Percentiles rank a stretch among this genome's conserved stretches.
These are phyloP conservation scores for Epichloe gansuensis DNA, from an alignment of 2,329 filamentous ascomycete genomes.

Conservation along the genomic window DNA sequence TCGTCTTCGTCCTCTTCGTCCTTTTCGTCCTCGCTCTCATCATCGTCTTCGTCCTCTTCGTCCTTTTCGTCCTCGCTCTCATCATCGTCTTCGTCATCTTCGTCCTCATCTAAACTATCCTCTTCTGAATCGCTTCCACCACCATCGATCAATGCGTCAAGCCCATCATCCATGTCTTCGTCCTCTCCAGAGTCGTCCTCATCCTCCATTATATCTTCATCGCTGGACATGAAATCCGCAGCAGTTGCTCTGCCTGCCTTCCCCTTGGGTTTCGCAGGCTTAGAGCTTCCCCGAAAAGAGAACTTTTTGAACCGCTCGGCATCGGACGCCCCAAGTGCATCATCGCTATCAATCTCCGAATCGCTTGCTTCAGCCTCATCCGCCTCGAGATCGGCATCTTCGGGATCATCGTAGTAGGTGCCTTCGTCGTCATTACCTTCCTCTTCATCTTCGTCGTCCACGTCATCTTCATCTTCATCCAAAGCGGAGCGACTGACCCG, in stretches of 20 bases:
- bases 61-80: conserved; percentile 25
- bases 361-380: conserved; percentile 37
- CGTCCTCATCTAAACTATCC: conserved; percentile 20
- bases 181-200: conserved; percentile 23
- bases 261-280: conserved; percentile 26
- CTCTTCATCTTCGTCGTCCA: conserved; percentile 22
- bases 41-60: conserved; percentile 23
- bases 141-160: conserved; percentile 21
- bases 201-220: conserved; percentile 26
- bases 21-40: conserved; percentile 24
- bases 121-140: conserved; percentile 21
- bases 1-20: conserved; percentile 23
- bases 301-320: conserved; percentile 71
- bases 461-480: conserved; percentile 38
- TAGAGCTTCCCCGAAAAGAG: conserved; percentile 46
- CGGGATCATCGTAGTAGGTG: conserved; percentile 44
- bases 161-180: conserved; percentile 25
- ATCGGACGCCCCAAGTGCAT: conserved; percentile 73
- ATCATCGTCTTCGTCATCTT: conserved; percentile 23
- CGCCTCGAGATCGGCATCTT: conserved; percentile 38
- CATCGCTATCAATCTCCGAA: conserved; percentile 51
- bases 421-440: conserved; percentile 34
- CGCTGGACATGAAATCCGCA: conserved; percentile 43
- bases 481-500: conserved; percentile 59
- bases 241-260: conserved; percentile 33